These are phyloP conservation scores for Penstemon eatonii DNA, from an alignment of 257 asterid genomes.

Conservation along the genomic window DNA sequence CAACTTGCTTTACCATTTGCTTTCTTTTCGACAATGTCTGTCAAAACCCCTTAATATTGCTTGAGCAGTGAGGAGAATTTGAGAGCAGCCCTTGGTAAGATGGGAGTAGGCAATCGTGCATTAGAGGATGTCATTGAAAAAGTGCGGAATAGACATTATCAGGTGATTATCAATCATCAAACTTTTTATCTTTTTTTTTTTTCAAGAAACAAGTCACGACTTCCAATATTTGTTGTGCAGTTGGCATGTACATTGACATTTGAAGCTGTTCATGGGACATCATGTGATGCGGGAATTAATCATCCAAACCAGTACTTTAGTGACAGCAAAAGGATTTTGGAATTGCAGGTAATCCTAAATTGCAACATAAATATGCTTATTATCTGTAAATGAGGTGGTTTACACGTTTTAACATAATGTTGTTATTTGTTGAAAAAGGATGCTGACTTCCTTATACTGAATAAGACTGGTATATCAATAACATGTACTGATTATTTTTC, in stretches of 20 bases:
- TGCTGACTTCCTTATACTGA: no score
- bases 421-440: slow-evolving; percentile 42
- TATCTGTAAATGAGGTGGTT: slow-evolving; percentile 19
- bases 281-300: slow-evolving; percentile 89
- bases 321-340: slow-evolving; percentile 71
- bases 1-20: slow-evolving; percentile 10
- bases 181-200: slow-evolving; percentile 9
- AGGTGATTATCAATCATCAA: slow-evolving; percentile 47
- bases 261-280: slow-evolving; percentile 83
- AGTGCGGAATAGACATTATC: slow-evolving; percentile 81
- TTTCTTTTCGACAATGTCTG: slow-evolving; percentile 16
- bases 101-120: slow-evolving; percentile 78
- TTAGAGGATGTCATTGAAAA: slow-evolving; percentile 78
- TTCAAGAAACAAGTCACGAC: slow-evolving; percentile 23
- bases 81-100: slow-evolving; percentile 81
- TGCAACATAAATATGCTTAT: slow-evolving; percentile 3
- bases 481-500: no score
- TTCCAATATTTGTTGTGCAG: slow-evolving; percentile 43
- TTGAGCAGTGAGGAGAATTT: slow-evolving; percentile 79
- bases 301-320: slow-evolving; percentile 90
- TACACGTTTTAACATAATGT: slow-evolving; percentile 13
- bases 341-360: slow-evolving; percentile 45
- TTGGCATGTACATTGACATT: slow-evolving; percentile 93
- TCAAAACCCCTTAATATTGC: slow-evolving; percentile 26
- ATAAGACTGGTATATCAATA: no score